A percentile compares a stretch with the other conserved stretches of the same genome.
Conservation (phyloP, 257 asterid species). For the Linaria vulgaris region DNA sequence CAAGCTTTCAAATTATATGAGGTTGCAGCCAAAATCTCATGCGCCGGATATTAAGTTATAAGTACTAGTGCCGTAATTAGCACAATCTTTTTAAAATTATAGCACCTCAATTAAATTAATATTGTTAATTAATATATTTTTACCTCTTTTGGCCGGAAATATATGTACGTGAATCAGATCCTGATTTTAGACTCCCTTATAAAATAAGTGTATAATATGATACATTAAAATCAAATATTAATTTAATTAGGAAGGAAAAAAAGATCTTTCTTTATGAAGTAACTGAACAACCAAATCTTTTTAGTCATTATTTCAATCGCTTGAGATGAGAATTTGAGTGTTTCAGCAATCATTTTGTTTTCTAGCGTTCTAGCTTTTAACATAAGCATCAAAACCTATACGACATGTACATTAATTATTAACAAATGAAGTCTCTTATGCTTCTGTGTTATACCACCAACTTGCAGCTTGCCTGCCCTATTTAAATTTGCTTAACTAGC, state of each 20-base stretch:
- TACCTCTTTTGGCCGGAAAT: no score
- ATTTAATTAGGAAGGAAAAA: no score
- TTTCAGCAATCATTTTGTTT: background rate
- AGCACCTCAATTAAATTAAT: no score
- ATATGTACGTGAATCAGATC: background rate
- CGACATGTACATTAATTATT: no score
- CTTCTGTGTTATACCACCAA: slow-evolving; percentile 33
- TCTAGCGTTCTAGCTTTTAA: slow-evolving; percentile 2
- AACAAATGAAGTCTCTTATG: slow-evolving; percentile 25
- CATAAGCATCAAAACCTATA: background rate
- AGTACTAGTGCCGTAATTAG: no score
- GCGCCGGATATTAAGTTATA: no score
- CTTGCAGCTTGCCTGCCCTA: slow-evolving; percentile 30
- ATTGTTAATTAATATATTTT: no score
- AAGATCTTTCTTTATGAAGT: no score
- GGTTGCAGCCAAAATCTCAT: no score
- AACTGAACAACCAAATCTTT: no score
- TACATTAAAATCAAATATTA: background rate
- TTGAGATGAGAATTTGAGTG: background rate
- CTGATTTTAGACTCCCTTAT: background rate
- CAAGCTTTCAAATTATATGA: no score
- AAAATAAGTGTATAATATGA: background rate
- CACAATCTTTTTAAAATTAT: no score
- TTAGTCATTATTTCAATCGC: background rate
- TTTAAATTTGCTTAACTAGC: slow-evolving; percentile 27